These are phyloP conservation scores for Penicillium dipodomyicola DNA, from an alignment of 495 filamentous ascomycete genomes.

Conservation along the genomic window DNA sequence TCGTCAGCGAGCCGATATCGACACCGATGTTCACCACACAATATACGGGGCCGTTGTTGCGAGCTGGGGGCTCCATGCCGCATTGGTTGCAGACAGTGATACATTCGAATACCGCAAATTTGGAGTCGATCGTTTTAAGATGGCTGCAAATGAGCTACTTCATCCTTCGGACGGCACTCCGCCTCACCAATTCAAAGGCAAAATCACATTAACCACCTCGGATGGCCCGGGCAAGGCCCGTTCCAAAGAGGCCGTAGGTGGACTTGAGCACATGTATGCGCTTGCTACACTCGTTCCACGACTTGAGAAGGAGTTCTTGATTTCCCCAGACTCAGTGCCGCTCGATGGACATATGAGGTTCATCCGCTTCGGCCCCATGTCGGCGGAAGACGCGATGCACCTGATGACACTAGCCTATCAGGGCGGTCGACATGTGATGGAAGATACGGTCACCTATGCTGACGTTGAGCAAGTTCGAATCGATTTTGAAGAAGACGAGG, in stretches of 20 bases:
- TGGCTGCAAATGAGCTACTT: slow-evolving; percentile 75
- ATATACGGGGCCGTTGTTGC: slow-evolving; percentile 79
- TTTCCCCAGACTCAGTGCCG: slow-evolving; percentile 67
- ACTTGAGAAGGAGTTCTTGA: slow-evolving; percentile 74
- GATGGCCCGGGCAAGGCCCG: slow-evolving; percentile 13
- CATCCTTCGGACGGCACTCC: slow-evolving; percentile 54
- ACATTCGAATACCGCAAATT: slow-evolving; percentile 70
- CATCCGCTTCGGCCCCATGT: slow-evolving; percentile 67
- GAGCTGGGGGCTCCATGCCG: slow-evolving; percentile 84
- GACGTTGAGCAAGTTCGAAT: slow-evolving; percentile 61
- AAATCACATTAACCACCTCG: slow-evolving; percentile 43
- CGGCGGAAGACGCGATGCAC: slow-evolving; percentile 62
- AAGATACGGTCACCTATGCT: slow-evolving; percentile 63
- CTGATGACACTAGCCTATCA: slow-evolving; percentile 76
- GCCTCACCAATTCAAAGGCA: slow-evolving; percentile 67
- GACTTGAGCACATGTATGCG: slow-evolving; percentile 62
- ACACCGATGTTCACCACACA: slow-evolving; percentile 20
- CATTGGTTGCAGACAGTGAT: slow-evolving; percentile 84
- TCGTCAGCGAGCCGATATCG: slow-evolving; percentile 25
- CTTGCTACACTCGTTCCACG: slow-evolving; percentile 72
- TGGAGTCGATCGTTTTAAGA: slow-evolving; percentile 74
- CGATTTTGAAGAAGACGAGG: slow-evolving; percentile 58
- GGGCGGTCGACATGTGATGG: slow-evolving; percentile 65
- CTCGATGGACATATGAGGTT: slow-evolving; percentile 65
- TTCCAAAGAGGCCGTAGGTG: slow-evolving; percentile 5